Evolutionary conservation across 1,139 yeast genomes (phyloP).

Genomic region (Meyerozyma sp.): DNA sequence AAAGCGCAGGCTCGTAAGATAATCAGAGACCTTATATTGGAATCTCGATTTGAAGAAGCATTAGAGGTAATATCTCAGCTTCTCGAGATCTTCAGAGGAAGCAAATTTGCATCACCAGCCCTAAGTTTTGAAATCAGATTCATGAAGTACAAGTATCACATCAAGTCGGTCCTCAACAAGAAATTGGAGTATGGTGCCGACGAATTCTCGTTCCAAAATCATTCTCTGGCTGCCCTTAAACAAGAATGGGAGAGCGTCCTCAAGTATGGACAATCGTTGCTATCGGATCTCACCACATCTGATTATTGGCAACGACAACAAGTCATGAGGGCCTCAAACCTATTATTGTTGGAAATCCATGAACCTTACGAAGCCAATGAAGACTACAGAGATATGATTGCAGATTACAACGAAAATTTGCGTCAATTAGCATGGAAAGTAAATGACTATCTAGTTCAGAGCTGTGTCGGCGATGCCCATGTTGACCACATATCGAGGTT

Average conservation of each 20-base stretch:
- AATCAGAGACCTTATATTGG: constrained; percentile 39
- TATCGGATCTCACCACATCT: background rate
- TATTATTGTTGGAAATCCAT: constrained; percentile 23
- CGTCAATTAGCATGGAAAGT: constrained; percentile 17
- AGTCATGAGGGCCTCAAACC: background rate
- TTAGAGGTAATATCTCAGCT: constrained; percentile 37
- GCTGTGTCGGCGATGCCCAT: constrained; percentile 14
- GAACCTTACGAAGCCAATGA: constrained; percentile 20
- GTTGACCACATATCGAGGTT: constrained; percentile 19
- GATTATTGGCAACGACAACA: background rate
- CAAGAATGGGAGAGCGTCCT: background rate
- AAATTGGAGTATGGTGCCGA: background rate
- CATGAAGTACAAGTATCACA: constrained; percentile 25
- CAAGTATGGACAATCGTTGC: background rate
- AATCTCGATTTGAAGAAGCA: constrained; percentile 47
- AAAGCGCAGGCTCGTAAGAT: constrained; percentile 47
- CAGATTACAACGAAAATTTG: constrained; percentile 17
- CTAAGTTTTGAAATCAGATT: constrained; percentile 52
- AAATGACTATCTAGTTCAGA: constrained; percentile 24
- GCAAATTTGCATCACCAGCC: constrained; percentile 4
- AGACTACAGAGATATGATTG: constrained; percentile 14
- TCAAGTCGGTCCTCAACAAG: background rate
- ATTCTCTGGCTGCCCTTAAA: background rate
- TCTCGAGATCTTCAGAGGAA: constrained; percentile 36
- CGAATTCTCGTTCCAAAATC: background rate